Evolutionary conservation across 108 stramenopile genomes (phyloP), one percentile per base, ranked within the genome.

Genomic region (Ochromonas danica): DNA sequence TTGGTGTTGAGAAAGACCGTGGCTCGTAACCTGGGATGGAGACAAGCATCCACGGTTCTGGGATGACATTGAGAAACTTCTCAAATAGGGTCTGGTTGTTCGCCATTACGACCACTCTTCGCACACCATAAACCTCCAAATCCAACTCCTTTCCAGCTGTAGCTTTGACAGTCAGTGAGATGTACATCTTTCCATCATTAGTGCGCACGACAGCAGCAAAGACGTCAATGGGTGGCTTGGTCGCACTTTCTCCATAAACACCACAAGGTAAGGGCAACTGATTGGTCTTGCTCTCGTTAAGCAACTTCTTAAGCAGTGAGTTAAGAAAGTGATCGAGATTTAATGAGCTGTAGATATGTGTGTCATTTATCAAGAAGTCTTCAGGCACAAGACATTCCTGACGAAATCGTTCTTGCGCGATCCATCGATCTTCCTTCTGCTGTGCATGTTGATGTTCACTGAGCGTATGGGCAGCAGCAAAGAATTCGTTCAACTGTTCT

Each of bases 221-320:
- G 14, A 67, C 63, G 31, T 67, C 63, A 36, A 67, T 67, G 17
- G 63, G 63, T 36, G 63, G 63, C 17, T 67, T 22, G 17, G 63
- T 10, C 10, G 33, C 35, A 35, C 10, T 6, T 22, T 67, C 63
- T 6, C 63, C 63, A 36, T 67, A 67, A 10, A 67, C 63, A 36
- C 63, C 63, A 36, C 30, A 31, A 10, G 63, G 31, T 36, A 67
- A 36, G 33, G 63, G 33, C 3, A 31, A 35, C 3, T 67, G 63
- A 6, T 67, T 67, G 14, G 31, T 33, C 31, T 67, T 67, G 31
- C 33, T 35, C 17, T 67, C 63, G 10, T 67, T 28, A 3, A 67
- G 6, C 17, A 31, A 35, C 10, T 36, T 28, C 31, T 67, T 67
- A 28, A 67, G 17, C 3, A 14, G 25, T 10, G 63, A 67, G 33